These are phyloP conservation scores for Yamadazyma epiphylla DNA, from an alignment of 1,139 yeast genomes.

Conservation along the genomic window DNA sequence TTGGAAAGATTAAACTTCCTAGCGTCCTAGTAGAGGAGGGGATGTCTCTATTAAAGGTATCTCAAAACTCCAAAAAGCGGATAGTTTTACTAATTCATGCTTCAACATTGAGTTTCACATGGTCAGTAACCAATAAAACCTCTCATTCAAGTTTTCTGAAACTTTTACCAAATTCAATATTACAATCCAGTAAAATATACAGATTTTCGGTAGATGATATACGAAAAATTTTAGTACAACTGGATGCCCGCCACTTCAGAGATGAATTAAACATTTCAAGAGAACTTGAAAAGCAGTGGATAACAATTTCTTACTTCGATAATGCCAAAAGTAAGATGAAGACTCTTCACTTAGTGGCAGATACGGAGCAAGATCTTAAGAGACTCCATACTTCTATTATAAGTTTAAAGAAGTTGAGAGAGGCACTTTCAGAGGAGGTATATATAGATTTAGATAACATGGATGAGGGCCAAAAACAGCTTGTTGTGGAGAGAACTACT, in stretches of 20 bases:
- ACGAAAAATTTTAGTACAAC: constrained; percentile 60
- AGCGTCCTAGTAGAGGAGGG: constrained; percentile 37
- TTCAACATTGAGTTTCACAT: constrained; percentile 37
- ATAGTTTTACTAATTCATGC: constrained; percentile 32
- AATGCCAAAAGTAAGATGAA: constrained; percentile 54
- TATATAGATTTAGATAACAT: constrained; percentile 26
- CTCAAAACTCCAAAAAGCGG: constrained; percentile 64
- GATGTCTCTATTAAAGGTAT: constrained; percentile 54
- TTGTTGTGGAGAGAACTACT: constrained; percentile 18
- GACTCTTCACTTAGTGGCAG: constrained; percentile 71
- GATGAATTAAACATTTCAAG: constrained; percentile 76
- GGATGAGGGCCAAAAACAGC: constrained; percentile 21
- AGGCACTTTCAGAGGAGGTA: constrained; percentile 29
- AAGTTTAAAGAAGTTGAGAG: constrained; percentile 39
- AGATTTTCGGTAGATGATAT: constrained; percentile 65
- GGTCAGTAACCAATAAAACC: constrained; percentile 44
- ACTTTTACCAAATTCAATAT: constrained; percentile 6
- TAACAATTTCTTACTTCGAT: constrained; percentile 68
- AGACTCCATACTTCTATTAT: constrained; percentile 56
- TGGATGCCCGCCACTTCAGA: constrained; percentile 74
- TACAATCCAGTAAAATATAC: constrained; percentile 25
- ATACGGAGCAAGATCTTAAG: constrained; percentile 57
- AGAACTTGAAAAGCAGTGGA: constrained; percentile 69
- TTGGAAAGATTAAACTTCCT: constrained; percentile 15
- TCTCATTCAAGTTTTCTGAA: constrained; percentile 13